Conservation (phyloP, 352 stramenopile genomes). For the Aphanomyces invadans region DNA sequence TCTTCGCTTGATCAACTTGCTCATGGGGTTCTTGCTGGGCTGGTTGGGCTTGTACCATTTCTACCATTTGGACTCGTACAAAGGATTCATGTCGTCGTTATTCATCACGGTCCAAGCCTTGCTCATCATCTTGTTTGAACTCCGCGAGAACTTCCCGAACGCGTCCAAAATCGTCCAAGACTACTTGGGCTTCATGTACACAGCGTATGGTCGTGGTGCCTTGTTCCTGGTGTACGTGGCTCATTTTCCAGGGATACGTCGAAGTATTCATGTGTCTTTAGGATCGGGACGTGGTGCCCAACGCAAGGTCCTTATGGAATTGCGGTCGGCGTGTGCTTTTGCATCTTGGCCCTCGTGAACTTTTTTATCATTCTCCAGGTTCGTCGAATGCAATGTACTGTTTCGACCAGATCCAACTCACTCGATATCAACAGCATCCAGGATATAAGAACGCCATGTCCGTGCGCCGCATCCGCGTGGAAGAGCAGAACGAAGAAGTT, state of each 20-base stretch:
- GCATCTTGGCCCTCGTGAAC: slow-evolving; percentile 13
- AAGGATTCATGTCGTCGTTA: slow-evolving; percentile 7
- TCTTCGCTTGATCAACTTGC: slow-evolving; percentile 17
- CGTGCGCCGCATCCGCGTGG: not conserved
- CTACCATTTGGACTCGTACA: slow-evolving; percentile 17
- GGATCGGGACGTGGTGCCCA: slow-evolving; percentile 20
- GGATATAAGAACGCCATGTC: slow-evolving; percentile 13
- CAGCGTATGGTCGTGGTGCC: slow-evolving; percentile 5
- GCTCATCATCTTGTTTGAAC: slow-evolving; percentile 19
- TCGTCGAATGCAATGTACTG: not conserved
- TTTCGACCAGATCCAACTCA: not conserved
- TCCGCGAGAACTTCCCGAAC: slow-evolving; percentile 23
- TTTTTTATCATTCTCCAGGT: slow-evolving; percentile 21
- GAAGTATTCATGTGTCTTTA: not conserved
- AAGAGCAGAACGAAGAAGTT: not conserved
- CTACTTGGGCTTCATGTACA: slow-evolving; percentile 24
- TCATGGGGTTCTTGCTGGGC: not conserved
- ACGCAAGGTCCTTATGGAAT: slow-evolving; percentile 14
- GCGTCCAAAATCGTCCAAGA: slow-evolving; percentile 13
- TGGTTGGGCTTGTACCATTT: slow-evolving; percentile 14
- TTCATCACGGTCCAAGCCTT: slow-evolving; percentile 15
- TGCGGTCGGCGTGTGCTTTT: slow-evolving; percentile 5
- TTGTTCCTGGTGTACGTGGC: slow-evolving; percentile 17
- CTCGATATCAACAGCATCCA: not conserved
- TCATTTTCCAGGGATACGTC: not conserved